These are phyloP conservation scores for Neodidymelliopsis sp. DNA, from an alignment of 2,329 filamentous ascomycete genomes.

Conservation along the genomic window DNA sequence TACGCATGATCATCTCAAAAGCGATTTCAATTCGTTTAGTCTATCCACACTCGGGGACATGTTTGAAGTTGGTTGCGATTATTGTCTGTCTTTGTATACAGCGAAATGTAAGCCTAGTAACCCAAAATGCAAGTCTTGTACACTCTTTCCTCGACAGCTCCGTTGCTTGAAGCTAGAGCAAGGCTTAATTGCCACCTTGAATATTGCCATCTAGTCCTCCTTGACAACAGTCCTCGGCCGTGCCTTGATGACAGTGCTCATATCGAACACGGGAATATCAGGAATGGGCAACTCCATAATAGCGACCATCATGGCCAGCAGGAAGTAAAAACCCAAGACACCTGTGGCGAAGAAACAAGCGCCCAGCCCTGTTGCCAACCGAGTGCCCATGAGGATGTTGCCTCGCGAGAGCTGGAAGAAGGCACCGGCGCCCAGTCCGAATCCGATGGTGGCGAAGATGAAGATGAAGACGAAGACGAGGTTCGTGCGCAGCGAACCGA, in stretches of 20 bases:
- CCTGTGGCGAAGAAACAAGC: slow-evolving; percentile 25
- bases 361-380: slow-evolving; percentile 17
- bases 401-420: slow-evolving; percentile 22
- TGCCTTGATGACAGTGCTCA: slow-evolving; percentile 25
- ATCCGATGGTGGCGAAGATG: slow-evolving; percentile 23
- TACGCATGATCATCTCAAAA: no score
- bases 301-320: slow-evolving; percentile 19
- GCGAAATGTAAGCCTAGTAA: neutral
- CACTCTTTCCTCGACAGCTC: neutral
- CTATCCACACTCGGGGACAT: no score
- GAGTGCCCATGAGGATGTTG: slow-evolving; percentile 8
- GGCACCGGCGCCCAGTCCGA: slow-evolving; percentile 24
- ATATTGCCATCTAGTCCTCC: slow-evolving; percentile 18
- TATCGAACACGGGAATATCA: slow-evolving; percentile 20
- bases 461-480: slow-evolving; percentile 27
- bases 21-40: no score
- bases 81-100: neutral
- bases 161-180: neutral
- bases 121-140: neutral
- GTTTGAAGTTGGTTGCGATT: slow-evolving; percentile 2
- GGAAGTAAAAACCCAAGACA: slow-evolving; percentile 24
- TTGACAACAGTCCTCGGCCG: slow-evolving; percentile 13
- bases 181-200: neutral
- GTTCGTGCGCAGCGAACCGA: slow-evolving; percentile 25
- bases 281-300: slow-evolving; percentile 28